phyloP scores from a whole-genome alignment of 148 eudicot genomes.

The Silene latifolia region DNA sequence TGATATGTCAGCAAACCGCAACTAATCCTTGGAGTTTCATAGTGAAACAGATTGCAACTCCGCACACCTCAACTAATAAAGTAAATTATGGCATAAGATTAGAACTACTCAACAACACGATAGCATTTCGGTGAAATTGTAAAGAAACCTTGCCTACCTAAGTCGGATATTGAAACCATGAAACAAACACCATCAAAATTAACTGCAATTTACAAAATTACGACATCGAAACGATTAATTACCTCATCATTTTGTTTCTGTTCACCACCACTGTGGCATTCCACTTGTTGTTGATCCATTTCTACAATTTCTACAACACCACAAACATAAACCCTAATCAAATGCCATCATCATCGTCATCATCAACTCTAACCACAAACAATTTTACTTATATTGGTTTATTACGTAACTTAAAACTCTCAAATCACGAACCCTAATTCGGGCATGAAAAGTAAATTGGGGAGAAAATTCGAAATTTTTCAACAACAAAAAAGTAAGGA shows the following conservation, averaged over 20 bases:
- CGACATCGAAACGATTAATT: neutral
- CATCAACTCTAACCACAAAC: neutral
- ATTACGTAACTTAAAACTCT: neutral
- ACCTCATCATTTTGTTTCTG: conserved; percentile 23
- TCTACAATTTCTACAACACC: neutral
- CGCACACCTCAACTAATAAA: neutral
- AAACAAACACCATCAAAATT: neutral
- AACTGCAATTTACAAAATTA: neutral
- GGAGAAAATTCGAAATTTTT: neutral
- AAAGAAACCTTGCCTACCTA: neutral
- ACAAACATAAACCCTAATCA: conserved; percentile 18
- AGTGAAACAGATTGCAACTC: neutral
- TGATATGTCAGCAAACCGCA: neutral
- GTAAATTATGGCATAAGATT: neutral
- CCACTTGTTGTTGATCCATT: conserved; percentile 20
- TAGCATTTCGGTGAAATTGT: neutral
- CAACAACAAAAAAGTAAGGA: too few species aligned
- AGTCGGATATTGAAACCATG: too few species aligned
- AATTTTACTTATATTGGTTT: too few species aligned
- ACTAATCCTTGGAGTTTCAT: neutral
- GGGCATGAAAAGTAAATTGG: neutral
- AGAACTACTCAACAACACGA: neutral
- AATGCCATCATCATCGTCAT: neutral
- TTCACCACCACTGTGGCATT: conserved; percentile 12
- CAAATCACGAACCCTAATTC: conserved; percentile 12